Evolutionary conservation across 1,139 yeast species (phyloP), one percentile per base, ranked within the genome.

Genomic region (Debaryomyces sp.): DNA sequence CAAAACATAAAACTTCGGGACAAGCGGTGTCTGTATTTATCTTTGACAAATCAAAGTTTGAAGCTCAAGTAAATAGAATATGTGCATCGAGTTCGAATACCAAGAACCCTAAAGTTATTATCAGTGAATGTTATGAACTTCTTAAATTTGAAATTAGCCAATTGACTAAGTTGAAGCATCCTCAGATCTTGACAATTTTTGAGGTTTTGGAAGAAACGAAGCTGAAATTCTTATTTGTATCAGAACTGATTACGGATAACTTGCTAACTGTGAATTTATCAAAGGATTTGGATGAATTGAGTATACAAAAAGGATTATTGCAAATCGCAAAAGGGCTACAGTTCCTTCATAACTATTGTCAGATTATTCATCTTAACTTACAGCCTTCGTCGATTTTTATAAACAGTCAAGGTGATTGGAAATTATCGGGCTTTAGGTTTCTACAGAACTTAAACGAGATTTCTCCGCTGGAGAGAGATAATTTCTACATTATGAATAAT

Each of bases 371-470:
- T 68, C 68, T 88, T 56, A 89, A 91, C 56, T 58, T 95, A 29
- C 86, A 85, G 54, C 99, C 99, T 1, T 72, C 80, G 10, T 82
- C 96, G 0, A 75, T 94, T 1, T 80, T 86, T 51, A 78, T 94
- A 23, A 92, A 88, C 55, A 85, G 82, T 36, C 91, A 87, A 56
- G 95, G 96, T 1, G 99, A 94, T 67, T 95, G 98, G 98, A 94
- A 92, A 66, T 66, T 94, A 2, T 80, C 87, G 7, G 97, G 98
- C 0, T 78, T 88, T 54, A 80, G 80, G 43, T 87, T 87, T 57
- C 65, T 89, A 24, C 86, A 85, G 38, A 79, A 78, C 49, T 58
- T 82, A 46, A 77, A 66, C 54, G 79, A 77, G 41, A 69, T 81
- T 6, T 67, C 81, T 2, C 75, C 70, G 21, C 77, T 48, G 62